These are phyloP conservation scores for Dendrobium catenatum DNA, from an alignment of 106 monocot species.

Conservation along the genomic window DNA sequence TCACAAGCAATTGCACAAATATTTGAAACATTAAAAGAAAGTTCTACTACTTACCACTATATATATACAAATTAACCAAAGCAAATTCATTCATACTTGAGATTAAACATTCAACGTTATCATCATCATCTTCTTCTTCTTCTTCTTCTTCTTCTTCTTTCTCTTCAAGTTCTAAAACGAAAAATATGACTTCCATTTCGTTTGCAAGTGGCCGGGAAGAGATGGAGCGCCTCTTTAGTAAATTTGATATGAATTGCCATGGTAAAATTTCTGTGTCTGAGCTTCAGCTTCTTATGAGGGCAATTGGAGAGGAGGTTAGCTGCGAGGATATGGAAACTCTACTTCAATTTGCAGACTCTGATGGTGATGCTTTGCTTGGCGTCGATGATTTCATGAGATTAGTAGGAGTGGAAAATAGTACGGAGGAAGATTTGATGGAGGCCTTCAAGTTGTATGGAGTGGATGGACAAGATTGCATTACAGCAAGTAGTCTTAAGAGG, in stretches of 20 bases:
- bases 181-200: too few relatives aligned
- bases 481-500: constrained; percentile 34
- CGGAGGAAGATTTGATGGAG: constrained; percentile 40
- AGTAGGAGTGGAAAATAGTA: constrained; percentile 11
- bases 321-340: constrained; percentile 22
- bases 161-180: too few relatives aligned
- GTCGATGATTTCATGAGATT: constrained; percentile 51
- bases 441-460: constrained; percentile 64
- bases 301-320: constrained; percentile 21
- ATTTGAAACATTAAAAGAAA: too few relatives aligned
- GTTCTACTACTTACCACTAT: too few relatives aligned
- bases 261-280: constrained; percentile 28
- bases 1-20: too few relatives aligned
- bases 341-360: constrained; percentile 46
- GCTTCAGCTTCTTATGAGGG: constrained; percentile 21
- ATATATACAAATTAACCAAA: too few relatives aligned
- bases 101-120: too few relatives aligned
- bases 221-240: constrained; percentile 13
- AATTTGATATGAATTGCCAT: constrained; percentile 29
- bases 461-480: constrained; percentile 33
- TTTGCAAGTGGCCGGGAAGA: too few relatives aligned
- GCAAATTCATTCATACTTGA: too few relatives aligned
- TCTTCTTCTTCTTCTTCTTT: too few relatives aligned
- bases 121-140: too few relatives aligned
- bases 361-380: constrained; percentile 53